A percentile compares a stretch with the other conserved stretches of the same genome.
Evolutionary conservation across 2,329 filamentous ascomycete species (phyloP).

Genomic region (Xylaria sp.): DNA sequence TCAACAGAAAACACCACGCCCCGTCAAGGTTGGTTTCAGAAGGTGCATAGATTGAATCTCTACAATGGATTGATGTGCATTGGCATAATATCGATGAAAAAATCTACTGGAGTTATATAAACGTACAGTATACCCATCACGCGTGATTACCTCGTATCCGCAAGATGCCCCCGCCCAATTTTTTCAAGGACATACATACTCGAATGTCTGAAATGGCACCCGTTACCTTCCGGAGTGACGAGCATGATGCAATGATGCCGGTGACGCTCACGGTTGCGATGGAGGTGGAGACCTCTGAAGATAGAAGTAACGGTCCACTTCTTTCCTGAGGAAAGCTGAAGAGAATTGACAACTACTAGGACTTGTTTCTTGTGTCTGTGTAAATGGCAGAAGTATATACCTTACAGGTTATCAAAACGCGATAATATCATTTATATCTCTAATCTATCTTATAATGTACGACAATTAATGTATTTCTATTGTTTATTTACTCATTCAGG

Average conservation of each 20-base stretch:
- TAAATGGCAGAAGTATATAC: background rate
- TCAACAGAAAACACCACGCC: background rate
- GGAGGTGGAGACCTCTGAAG: constrained; percentile 8
- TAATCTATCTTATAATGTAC: background rate
- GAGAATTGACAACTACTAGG: background rate
- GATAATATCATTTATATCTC: background rate
- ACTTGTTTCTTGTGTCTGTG: background rate
- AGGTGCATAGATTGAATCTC: background rate
- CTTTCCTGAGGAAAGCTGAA: background rate
- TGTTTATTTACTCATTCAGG: background rate
- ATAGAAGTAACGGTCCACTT: constrained; percentile 8
- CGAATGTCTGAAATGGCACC: background rate
- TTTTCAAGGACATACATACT: background rate
- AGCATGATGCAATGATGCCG: constrained; percentile 19
- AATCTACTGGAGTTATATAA: background rate
- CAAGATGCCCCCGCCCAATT: background rate
- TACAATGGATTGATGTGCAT: background rate
- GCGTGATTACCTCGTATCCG: constrained; percentile 6
- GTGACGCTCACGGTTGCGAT: constrained; percentile 7
- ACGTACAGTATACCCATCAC: background rate
- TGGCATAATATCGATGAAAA: background rate
- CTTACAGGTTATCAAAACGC: background rate
- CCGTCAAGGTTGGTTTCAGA: background rate
- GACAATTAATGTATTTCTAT: background rate
- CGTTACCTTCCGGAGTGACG: constrained; percentile 1